Evolutionary conservation across 257 asterid species (phyloP).

Genomic region (Nicotiana tabacum): DNA sequence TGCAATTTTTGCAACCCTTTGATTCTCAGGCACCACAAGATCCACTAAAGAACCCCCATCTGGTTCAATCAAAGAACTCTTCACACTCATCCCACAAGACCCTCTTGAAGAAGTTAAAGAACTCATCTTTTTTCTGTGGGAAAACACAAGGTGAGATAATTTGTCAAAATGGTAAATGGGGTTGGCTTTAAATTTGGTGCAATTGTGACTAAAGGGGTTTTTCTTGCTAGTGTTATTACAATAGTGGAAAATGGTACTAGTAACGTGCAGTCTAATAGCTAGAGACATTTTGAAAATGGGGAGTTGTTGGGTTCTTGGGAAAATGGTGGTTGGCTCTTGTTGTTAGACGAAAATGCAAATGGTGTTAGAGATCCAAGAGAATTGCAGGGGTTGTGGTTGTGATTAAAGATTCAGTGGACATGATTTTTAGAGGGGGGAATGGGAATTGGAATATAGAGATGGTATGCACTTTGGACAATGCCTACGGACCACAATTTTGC

Average conservation of each 20-base stretch:
- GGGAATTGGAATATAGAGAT: not conserved
- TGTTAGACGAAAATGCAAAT: conserved; percentile 1
- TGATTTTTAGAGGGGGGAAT: not conserved
- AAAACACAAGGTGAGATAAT: conserved; percentile 35
- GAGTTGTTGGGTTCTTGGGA: not conserved
- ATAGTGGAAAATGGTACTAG: conserved; percentile 12
- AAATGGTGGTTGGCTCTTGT: not conserved
- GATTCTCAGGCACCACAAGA: conserved; percentile 61
- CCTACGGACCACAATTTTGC: not conserved
- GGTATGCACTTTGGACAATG: too few species aligned
- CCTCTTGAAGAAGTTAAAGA: conserved; percentile 31
- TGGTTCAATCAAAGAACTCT: conserved; percentile 72
- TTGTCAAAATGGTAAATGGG: conserved; percentile 43
- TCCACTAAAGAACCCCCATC: conserved; percentile 80
- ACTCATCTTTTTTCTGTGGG: conserved; percentile 27
- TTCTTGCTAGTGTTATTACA: conserved; percentile 22
- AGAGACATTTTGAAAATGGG: conserved; percentile 40
- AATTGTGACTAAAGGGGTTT: conserved; percentile 1
- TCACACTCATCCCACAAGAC: conserved; percentile 18
- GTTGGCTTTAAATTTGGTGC: conserved; percentile 30
- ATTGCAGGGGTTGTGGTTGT: not conserved
- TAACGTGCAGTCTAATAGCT: conserved; percentile 41
- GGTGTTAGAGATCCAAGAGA: not conserved
- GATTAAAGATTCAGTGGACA: not conserved
- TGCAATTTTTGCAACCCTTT: conserved; percentile 29